Evolutionary conservation across 2,329 filamentous ascomycete genomes (phyloP).

Genomic region (Pleurostoma richardsiae): DNA sequence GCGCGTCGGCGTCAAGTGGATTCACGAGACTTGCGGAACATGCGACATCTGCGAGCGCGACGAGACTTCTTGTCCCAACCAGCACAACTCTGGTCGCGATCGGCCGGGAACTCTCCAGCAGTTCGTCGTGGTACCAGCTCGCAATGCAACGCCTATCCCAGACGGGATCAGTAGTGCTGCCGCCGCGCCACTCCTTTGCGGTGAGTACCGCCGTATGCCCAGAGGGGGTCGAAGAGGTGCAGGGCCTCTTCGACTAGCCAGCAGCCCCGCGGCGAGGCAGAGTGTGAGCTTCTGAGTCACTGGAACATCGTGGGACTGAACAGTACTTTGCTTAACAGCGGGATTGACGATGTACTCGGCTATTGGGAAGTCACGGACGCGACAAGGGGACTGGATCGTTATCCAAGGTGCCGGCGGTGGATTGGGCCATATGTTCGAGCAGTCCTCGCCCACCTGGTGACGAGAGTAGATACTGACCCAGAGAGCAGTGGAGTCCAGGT

Average conservation of each 20-base stretch:
- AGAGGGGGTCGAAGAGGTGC: no score
- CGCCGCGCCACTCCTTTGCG: conserved; percentile 64
- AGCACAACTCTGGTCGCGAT: conserved; percentile 8
- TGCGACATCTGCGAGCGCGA: conserved; percentile 7
- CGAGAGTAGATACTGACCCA: conserved; percentile 3
- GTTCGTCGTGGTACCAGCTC: conserved; percentile 58
- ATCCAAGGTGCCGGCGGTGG: conserved; percentile 58
- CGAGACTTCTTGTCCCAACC: conserved; percentile 1
- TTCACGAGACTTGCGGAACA: conserved; percentile 2
- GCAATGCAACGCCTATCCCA: conserved; percentile 67
- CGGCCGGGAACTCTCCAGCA: conserved; percentile 68
- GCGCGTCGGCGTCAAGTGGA: conserved; percentile 7
- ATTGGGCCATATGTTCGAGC: conserved; percentile 53
- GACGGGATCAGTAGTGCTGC: conserved; percentile 52
- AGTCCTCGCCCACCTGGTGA: conserved; percentile 50
- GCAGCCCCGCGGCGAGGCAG: no score
- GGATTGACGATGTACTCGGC: conserved; percentile 65
- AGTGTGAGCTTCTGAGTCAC: no score
- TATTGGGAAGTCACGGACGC: conserved; percentile 54
- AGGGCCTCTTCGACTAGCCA: no score
- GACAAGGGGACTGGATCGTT: conserved; percentile 55
- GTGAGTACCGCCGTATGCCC: conserved; percentile 15
- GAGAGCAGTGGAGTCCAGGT: conserved; percentile 6
- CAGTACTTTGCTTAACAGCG: conserved; percentile 2
- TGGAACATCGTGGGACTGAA: no score